Evolutionary conservation across 139 green algal genomes (phyloP).

Genomic region (Pleodorina starrii): DNA sequence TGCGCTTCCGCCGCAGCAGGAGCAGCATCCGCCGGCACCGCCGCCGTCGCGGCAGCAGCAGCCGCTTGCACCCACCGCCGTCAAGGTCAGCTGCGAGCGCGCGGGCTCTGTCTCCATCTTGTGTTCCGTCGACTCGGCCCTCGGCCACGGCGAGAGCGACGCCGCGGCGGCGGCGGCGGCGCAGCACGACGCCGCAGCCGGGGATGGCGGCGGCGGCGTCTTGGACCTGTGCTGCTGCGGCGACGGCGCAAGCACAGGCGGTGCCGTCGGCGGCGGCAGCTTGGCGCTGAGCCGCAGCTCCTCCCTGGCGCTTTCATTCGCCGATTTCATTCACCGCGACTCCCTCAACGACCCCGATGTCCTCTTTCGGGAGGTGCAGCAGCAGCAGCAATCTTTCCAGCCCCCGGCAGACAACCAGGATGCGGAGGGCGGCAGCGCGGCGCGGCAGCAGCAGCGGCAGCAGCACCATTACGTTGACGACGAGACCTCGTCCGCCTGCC

Average conservation of each 20-base stretch:
- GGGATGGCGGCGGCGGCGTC: no score
- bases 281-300: not conserved
- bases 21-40: no score
- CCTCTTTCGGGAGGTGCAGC: not conserved
- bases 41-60: no score
- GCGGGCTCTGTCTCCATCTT: no score
- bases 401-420: not conserved
- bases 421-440: not conserved
- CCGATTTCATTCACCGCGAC: not conserved
- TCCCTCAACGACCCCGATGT: not conserved
- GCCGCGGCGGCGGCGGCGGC: no score
- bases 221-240: no score
- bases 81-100: no score
- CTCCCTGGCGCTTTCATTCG: not conserved
- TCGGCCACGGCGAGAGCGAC: not conserved
- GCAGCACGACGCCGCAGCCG: no score
- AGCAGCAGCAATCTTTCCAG: not conserved
- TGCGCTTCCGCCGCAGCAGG: no score
- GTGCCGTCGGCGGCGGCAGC: not conserved
- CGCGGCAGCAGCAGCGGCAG: not conserved
- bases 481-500: not conserved
- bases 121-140: no score
- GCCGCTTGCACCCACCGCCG: no score
- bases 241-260: not conserved
- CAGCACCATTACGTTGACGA: not conserved